Evolutionary conservation across 129 eudicot species (phyloP).

Genomic region (Kitagawia praeruptora): DNA sequence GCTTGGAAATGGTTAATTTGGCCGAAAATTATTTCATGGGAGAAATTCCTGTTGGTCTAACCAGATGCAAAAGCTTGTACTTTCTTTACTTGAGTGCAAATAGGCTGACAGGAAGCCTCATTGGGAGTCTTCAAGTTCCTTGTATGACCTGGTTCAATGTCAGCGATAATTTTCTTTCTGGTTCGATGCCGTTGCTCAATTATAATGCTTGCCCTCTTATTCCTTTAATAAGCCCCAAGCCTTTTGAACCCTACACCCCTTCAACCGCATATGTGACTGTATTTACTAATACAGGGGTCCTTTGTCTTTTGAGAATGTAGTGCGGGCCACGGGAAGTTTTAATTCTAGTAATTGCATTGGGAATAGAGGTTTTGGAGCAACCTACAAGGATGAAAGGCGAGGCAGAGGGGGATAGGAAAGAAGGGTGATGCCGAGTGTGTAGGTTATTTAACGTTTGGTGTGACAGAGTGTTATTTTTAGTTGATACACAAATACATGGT

Average conservation of each 20-base stretch:
- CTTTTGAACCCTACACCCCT: conserved; percentile 25
- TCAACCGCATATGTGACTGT: conserved; percentile 42
- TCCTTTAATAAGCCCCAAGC: conserved; percentile 4
- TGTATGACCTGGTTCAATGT: conserved; percentile 70
- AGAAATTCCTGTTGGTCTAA: conserved; percentile 35
- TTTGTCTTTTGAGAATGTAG: conserved; percentile 67
- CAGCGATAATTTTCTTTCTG: conserved; percentile 55
- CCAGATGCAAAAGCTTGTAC: conserved; percentile 47
- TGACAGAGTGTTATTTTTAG: too few species aligned
- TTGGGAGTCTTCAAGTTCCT: conserved; percentile 48
- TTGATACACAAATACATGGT: too few species aligned
- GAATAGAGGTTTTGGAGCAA: conserved; percentile 90
- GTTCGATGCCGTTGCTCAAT: conserved; percentile 44
- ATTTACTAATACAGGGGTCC: conserved; percentile 66
- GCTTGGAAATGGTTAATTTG: conserved; percentile 66
- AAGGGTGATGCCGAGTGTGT: too few species aligned
- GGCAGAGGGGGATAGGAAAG: too few species aligned
- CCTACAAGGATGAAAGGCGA: conserved; percentile 81
- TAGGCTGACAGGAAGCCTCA: conserved; percentile 49
- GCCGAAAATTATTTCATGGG: conserved; percentile 54
- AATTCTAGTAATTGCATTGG: conserved; percentile 89
- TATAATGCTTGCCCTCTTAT: conserved; percentile 27
- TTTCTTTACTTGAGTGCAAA: conserved; percentile 75
- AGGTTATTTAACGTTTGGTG: too few species aligned
- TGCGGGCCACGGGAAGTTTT: conserved; percentile 64